Evolutionary conservation across 345 rosid species (phyloP), one percentile per base, ranked within the genome.

Genomic region (Litchi chinensis): DNA sequence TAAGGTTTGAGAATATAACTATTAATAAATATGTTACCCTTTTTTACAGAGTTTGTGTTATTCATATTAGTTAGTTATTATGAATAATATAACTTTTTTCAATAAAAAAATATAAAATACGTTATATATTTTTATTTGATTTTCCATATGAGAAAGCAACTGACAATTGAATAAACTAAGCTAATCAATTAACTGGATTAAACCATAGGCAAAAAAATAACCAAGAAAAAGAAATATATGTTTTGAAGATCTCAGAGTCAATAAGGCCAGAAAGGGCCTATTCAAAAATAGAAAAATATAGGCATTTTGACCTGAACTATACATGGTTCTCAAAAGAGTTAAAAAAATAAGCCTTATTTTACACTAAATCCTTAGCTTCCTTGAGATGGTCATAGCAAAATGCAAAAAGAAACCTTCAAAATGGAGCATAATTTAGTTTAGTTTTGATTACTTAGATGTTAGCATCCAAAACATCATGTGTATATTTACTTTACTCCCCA

Each of bases 211-310:
- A 26, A 15, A 69, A 69, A 44, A 44, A 5, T 21, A 57, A 57
- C 57, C n/a, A 57, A 9, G 2, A 39, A 10, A 39, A 56, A 50
- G 28, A n/a, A 73, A 56, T 15, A 37, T 18, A 73, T 39, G 43
- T 57, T 48, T 16, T 60, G 21, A 32, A 32, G 37, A 32, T 32
- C 37, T 32, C 37, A 32, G 37, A 26, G 19, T 10, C 11, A 37
- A 59, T 22, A 65, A 65, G 64, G 59, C 16, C 24, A 46, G 52
- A 28, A 32, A 44, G 41, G 70, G 24, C 52, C 24, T 22, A 12
- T 41, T 13, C 26, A 22, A 73, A 16, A 7, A 56, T 43, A 73
- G 65, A 46, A 73, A 60, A 73, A 15, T 15, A 73, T 22, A 73
- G 5, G 18, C 50, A 57, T 57, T 40, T 26, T 21, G 48, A 16